phyloP scores from a whole-genome alignment of 2,329 filamentous ascomycete species.

The Fusarium sp. region DNA sequence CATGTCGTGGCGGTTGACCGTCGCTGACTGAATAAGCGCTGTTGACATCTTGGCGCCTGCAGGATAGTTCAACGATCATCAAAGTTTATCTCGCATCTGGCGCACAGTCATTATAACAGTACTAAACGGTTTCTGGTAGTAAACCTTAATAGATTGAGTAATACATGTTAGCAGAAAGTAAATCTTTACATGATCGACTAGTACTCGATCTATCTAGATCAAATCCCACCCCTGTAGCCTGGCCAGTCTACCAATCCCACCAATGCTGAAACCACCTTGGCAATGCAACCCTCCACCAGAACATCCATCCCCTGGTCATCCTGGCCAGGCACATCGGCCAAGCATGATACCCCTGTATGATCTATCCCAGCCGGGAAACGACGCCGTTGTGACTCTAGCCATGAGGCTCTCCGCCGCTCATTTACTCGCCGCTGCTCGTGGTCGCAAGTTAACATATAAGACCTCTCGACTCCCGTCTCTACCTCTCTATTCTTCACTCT shows the following conservation, averaged over 20 bases:
- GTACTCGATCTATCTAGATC: constrained; percentile 7
- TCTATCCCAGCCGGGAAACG: constrained; percentile 26
- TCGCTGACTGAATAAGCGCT: constrained; percentile 5
- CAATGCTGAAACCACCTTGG: constrained; percentile 41
- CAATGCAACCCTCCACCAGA: constrained; percentile 34
- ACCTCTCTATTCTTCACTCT: constrained; percentile 9
- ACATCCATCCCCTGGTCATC: constrained; percentile 20
- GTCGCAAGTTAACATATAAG: constrained; percentile 40
- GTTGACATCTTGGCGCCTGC: neutral
- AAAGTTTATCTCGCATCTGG: neutral
- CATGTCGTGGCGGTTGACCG: constrained; percentile 1
- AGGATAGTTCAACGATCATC: neutral
- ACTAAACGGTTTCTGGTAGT: no score
- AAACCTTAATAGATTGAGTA: neutral
- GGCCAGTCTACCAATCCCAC: constrained; percentile 1
- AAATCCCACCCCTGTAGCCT: neutral
- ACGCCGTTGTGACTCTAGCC: constrained; percentile 12
- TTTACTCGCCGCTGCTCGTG: neutral
- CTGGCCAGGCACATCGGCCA: constrained; percentile 29
- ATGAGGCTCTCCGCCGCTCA: constrained; percentile 25
- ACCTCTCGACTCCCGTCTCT: constrained; percentile 1
- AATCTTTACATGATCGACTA: constrained; percentile 31
- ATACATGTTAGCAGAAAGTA: neutral
- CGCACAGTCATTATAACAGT: no score
- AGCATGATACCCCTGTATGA: constrained; percentile 19